These are phyloP conservation scores for Macaranga tanarius DNA, from an alignment of 441 rosid genomes.

Conservation along the genomic window DNA sequence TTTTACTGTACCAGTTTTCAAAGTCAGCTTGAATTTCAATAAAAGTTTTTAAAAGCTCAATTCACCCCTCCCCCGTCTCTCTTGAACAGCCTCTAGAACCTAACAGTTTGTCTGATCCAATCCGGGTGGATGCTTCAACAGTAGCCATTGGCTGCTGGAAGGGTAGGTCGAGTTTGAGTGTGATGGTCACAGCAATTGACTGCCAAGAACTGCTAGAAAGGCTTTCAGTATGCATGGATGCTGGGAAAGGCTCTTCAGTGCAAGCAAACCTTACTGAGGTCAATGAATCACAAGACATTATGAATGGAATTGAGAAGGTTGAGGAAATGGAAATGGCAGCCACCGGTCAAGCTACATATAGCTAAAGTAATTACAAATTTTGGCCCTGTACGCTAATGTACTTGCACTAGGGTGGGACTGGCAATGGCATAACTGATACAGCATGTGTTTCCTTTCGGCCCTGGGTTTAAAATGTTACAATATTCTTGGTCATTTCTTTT, in stretches of 20 bases:
- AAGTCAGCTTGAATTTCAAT: too few relatives aligned
- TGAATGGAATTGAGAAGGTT: conserved; percentile 9
- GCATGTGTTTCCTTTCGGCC: not conserved
- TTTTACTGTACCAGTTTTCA: too few relatives aligned
- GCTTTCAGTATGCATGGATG: conserved; percentile 41
- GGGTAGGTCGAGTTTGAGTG: conserved; percentile 73
- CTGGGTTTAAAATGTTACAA: not conserved
- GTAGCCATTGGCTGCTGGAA: conserved; percentile 95
- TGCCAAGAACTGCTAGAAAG: conserved; percentile 85
- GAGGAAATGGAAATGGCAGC: conserved; percentile 21
- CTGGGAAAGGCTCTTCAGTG: conserved; percentile 17
- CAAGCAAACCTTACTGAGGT: conserved; percentile 23
- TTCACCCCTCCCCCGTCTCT: too few relatives aligned
- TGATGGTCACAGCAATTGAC: conserved; percentile 84
- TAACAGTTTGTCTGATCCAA: conserved; percentile 28
- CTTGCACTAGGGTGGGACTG: not conserved
- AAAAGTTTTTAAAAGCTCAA: too few relatives aligned
- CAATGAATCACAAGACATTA: conserved; percentile 17
- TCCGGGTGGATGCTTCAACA: conserved; percentile 45
- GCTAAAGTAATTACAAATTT: conserved; percentile 12
- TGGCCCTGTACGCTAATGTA: conserved; percentile 5
- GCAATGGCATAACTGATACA: not conserved
- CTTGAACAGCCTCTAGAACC: too few relatives aligned
- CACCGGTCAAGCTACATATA: not conserved
- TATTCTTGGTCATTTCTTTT: not conserved